Conservation (phyloP, 805 yeast genomes). For the Yarrowia alimentaria region DNA sequence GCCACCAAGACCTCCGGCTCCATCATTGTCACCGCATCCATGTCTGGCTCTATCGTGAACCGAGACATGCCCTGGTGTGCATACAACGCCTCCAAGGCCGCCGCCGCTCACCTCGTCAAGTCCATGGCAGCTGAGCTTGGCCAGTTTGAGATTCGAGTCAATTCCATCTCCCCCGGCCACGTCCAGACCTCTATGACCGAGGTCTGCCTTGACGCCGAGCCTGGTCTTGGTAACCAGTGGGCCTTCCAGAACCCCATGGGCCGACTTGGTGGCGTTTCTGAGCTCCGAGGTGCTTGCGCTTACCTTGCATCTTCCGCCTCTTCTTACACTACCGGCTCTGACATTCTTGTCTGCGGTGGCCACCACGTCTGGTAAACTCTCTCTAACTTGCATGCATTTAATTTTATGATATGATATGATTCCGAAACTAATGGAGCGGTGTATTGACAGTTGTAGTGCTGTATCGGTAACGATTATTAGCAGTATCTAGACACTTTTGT, state of each 20-base stretch:
- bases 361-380: slow-evolving; percentile 69
- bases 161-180: slow-evolving; percentile 78
- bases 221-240: slow-evolving; percentile 65
- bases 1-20: slow-evolving; percentile 55
- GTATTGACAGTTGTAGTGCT: too few species aligned
- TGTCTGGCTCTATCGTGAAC: slow-evolving; percentile 83
- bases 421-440: too few species aligned
- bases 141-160: slow-evolving; percentile 69
- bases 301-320: slow-evolving; percentile 75
- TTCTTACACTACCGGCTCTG: slow-evolving; percentile 80
- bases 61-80: slow-evolving; percentile 80
- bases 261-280: slow-evolving; percentile 83
- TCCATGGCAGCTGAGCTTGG: slow-evolving; percentile 84
- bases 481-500: too few species aligned
- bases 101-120: slow-evolving; percentile 74
- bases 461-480: too few species aligned
- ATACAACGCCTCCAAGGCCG: slow-evolving; percentile 84
- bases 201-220: slow-evolving; percentile 56
- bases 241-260: slow-evolving; percentile 69
- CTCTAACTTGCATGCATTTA: neutral
- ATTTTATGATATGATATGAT: too few species aligned
- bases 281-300: slow-evolving; percentile 72
- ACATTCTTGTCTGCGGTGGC: slow-evolving; percentile 82
- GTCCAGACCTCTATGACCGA: slow-evolving; percentile 75
- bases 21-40: slow-evolving; percentile 78